Conservation (phyloP, 2,329 filamentous ascomycete genomes). For the Pestalotiopsis sp. region DNA sequence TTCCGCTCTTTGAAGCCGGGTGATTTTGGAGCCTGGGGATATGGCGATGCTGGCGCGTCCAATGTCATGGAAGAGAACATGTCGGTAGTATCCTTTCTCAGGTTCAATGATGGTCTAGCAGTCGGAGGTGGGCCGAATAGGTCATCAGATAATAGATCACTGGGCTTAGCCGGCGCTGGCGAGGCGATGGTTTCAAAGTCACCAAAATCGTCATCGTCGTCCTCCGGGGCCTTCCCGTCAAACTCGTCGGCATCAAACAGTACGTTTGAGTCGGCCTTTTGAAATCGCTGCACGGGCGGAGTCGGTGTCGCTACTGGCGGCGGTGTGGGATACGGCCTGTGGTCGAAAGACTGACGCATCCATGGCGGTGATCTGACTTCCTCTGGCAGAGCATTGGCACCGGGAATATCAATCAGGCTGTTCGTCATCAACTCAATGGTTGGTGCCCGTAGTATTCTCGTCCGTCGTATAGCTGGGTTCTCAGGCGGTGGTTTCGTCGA, state of each 20-base stretch:
- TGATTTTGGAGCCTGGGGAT: constrained; percentile 50
- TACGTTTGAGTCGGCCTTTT: constrained; percentile 48
- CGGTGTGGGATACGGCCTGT: constrained; percentile 13
- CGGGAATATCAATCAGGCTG: constrained; percentile 43
- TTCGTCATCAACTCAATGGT: constrained; percentile 57
- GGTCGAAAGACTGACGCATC: constrained; percentile 12
- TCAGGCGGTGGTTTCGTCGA: not conserved
- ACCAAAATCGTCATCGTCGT: constrained; percentile 58
- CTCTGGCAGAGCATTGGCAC: constrained; percentile 13
- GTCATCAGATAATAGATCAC: constrained; percentile 41
- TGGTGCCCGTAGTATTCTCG: constrained; percentile 43
- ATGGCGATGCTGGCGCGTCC: constrained; percentile 31
- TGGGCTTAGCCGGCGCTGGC: constrained; percentile 19
- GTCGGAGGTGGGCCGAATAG: constrained; percentile 29
- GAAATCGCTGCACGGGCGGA: constrained; percentile 15
- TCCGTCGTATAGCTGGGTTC: constrained; percentile 18
- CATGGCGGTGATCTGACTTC: constrained; percentile 13
- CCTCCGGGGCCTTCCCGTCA: constrained; percentile 37
- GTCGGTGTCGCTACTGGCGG: constrained; percentile 12
- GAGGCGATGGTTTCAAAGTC: constrained; percentile 55
- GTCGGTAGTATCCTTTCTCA: constrained; percentile 21
- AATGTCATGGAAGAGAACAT: constrained; percentile 35
- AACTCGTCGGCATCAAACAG: constrained; percentile 67
- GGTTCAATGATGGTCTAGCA: constrained; percentile 18
- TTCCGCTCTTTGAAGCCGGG: constrained; percentile 55